Percentiles rank a stretch among this genome's conserved stretches.
Conservation (phyloP, 805 yeast species). For the Cyberlindnera euphorbiiphila region DNA sequence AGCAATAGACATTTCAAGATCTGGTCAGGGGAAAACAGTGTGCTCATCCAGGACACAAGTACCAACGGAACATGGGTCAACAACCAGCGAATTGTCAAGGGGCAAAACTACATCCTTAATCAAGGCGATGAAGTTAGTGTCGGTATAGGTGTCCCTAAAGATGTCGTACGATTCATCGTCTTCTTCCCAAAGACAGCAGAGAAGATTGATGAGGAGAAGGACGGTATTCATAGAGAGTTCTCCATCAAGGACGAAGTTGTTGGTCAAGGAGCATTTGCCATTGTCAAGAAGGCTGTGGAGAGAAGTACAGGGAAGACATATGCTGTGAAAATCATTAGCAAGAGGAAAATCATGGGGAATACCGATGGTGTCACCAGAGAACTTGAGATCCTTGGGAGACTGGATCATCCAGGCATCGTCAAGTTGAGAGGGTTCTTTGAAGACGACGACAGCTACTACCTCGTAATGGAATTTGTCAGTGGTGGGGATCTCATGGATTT, state of each 20-base stretch:
- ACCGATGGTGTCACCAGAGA: conserved; percentile 83
- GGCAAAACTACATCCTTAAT: conserved; percentile 72
- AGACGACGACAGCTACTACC: conserved; percentile 72
- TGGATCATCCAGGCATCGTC: conserved; percentile 85
- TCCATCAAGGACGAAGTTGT: conserved; percentile 79
- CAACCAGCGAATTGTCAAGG: conserved; percentile 65
- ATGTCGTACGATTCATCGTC: conserved; percentile 49
- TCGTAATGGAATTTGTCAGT: conserved; percentile 93
- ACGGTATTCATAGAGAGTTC: conserved; percentile 65
- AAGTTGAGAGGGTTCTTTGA: conserved; percentile 79
- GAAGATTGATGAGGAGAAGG: conserved; percentile 15
- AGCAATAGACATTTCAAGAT: conserved; percentile 73
- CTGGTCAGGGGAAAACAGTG: conserved; percentile 49
- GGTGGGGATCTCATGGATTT: conserved; percentile 99
- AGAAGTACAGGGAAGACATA: conserved; percentile 78
- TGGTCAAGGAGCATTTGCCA: conserved; percentile 98
- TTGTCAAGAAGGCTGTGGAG: conserved; percentile 87
- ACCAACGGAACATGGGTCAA: conserved; percentile 94
- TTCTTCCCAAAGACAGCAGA: conserved; percentile 30
- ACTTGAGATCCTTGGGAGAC: conserved; percentile 68
- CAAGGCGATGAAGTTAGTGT: conserved; percentile 94
- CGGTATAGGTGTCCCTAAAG: conserved; percentile 79
- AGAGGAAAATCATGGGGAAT: conserved; percentile 75
- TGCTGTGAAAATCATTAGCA: conserved; percentile 88
- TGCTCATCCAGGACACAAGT: conserved; percentile 56